A percentile compares a stretch with the other conserved stretches of the same genome.
phyloP scores from a whole-genome alignment of 805 yeast species.

The Candida ipomoeae region DNA sequence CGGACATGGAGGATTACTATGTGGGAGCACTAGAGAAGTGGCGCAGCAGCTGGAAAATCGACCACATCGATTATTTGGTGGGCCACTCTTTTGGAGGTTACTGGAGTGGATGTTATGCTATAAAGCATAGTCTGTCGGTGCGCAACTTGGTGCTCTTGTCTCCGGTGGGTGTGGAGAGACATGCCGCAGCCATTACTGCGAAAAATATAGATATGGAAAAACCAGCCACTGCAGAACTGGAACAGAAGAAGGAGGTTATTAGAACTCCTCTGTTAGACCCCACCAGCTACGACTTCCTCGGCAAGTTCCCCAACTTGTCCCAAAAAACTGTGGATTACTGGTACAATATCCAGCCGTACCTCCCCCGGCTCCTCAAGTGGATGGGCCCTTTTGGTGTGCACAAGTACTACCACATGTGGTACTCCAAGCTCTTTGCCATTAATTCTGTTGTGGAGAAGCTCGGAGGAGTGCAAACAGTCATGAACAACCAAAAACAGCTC shows the following conservation, averaged over 20 bases:
- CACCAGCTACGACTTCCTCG: conserved; percentile 40
- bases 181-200: conserved; percentile 51
- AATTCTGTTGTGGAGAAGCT: conserved; percentile 30
- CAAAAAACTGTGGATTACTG: conserved; percentile 26
- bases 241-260: no score
- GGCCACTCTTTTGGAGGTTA: conserved; percentile 84
- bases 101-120: conserved; percentile 59
- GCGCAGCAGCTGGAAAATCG: conserved; percentile 48
- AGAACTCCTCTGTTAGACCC: conserved; percentile 30
- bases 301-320: conserved; percentile 43
- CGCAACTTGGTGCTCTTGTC: conserved; percentile 57
- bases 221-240: background rate
- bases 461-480: conserved; percentile 26
- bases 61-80: conserved; percentile 53
- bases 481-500: conserved; percentile 26
- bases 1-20: conserved; percentile 52
- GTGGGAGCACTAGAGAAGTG: conserved; percentile 59
- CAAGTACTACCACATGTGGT: conserved; percentile 39
- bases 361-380: conserved; percentile 45
- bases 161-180: conserved; percentile 77
- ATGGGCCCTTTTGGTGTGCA: conserved; percentile 41
- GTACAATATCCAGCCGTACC: conserved; percentile 41
- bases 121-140: conserved; percentile 53
- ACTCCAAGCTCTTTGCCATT: conserved; percentile 35
- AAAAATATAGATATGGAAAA: background rate